Percentiles rank a stretch among this genome's conserved stretches.
phyloP scores from a whole-genome alignment of 495 filamentous ascomycete species.

The Talaromyces nanjingensis region DNA sequence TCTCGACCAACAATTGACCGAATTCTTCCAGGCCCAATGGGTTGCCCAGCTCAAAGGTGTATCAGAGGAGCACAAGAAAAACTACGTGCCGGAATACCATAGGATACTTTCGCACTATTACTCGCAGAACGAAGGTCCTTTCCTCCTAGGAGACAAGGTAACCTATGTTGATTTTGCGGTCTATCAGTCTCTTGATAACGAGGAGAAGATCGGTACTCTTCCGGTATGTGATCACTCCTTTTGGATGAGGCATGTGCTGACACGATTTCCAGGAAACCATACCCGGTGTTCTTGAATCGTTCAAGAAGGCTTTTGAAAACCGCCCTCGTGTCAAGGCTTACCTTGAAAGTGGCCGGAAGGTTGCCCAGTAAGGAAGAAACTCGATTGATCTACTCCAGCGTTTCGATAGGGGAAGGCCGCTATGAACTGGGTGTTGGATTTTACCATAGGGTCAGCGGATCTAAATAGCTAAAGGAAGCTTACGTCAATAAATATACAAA shows the following conservation, averaged over 20 bases:
- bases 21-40: constrained; percentile 17
- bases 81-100: constrained; percentile 22
- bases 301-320: constrained; percentile 1
- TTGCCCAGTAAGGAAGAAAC: neutral
- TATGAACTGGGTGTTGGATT: neutral
- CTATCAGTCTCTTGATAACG: constrained; percentile 27
- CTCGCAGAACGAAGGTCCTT: constrained; percentile 19
- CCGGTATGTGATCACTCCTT: neutral
- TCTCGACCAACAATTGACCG: neutral
- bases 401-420: neutral
- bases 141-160: constrained; percentile 23
- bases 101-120: constrained; percentile 20
- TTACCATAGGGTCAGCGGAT: neutral
- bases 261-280: neutral
- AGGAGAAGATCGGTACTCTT: constrained; percentile 11
- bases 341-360: constrained; percentile 8
- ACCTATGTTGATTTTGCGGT: constrained; percentile 32
- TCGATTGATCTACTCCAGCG: neutral
- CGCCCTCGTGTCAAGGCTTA: constrained; percentile 6
- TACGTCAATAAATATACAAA: neutral
- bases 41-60: constrained; percentile 15
- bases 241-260: neutral
- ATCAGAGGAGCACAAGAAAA: constrained; percentile 18
- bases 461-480: neutral
- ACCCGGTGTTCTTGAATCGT: neutral